Conservation (phyloP, 768 basidiomycete species). For the Cystobasidium ongulense region DNA sequence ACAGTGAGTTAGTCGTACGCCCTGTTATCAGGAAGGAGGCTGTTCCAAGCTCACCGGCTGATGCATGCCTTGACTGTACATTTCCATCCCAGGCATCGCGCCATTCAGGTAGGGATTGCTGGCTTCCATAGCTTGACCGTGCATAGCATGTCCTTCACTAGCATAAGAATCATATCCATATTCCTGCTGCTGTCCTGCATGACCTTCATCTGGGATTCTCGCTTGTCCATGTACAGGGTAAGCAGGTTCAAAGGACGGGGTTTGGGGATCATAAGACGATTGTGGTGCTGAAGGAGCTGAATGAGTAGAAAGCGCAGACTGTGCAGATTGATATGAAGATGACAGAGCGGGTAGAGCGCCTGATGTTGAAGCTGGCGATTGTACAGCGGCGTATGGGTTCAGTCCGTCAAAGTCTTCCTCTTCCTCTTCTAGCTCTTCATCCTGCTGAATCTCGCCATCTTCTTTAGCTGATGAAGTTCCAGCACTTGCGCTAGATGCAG, state of each 20-base stretch:
- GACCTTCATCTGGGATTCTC: background rate
- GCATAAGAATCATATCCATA: background rate
- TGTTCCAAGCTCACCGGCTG: background rate
- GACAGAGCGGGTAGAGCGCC: background rate
- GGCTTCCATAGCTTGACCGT: background rate
- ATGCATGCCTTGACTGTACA: constrained; percentile 3
- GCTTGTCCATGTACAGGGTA: constrained; percentile 7
- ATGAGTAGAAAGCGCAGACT: background rate
- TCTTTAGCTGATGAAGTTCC: background rate
- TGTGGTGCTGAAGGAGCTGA: background rate
- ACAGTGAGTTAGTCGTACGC: too few relatives aligned
- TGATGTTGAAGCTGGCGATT: constrained; percentile 6
- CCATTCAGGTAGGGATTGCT: background rate
- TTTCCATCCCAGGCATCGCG: background rate
- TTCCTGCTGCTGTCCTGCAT: constrained; percentile 1
- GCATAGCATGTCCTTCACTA: background rate
- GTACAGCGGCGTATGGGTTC: constrained; percentile 19
- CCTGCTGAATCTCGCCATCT: background rate
- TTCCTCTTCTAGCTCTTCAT: background rate
- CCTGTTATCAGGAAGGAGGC: too few relatives aligned
- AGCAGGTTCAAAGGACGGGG: background rate
- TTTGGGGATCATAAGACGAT: background rate
- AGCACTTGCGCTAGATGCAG: background rate
- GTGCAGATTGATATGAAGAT: background rate
- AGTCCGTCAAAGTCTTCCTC: constrained; percentile 21